Evolutionary conservation across 2,329 filamentous ascomycete species (phyloP).

Genomic region (Epichloe gansuensis): DNA sequence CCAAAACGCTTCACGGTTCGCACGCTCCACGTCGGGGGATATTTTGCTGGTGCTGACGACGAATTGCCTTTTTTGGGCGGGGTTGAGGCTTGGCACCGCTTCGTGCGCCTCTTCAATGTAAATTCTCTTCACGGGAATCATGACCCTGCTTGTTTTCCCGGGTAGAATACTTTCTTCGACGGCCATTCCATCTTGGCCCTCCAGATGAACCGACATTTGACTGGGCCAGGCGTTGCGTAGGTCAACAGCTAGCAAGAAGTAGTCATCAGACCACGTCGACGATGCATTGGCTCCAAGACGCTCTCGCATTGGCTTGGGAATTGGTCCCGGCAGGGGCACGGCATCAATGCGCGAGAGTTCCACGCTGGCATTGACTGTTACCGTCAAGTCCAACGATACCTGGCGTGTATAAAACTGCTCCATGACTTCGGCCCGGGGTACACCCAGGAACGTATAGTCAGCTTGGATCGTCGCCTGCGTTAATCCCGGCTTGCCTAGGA

Average conservation of each 20-base stretch:
- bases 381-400: conserved; percentile 63
- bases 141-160: conserved; percentile 58
- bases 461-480: conserved; percentile 69
- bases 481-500: conserved; percentile 74
- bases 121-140: conserved; percentile 63
- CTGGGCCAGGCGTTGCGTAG: conserved; percentile 84
- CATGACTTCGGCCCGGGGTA: conserved; percentile 50
- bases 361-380: conserved; percentile 86
- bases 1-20: conserved; percentile 78
- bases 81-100: conserved; percentile 67
- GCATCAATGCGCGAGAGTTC: conserved; percentile 73
- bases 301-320: conserved; percentile 49
- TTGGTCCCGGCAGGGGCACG: conserved; percentile 54
- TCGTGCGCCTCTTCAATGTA: conserved; percentile 66
- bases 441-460: conserved; percentile 74
- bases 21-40: conserved; percentile 65
- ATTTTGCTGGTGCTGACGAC: conserved; percentile 73
- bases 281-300: conserved; percentile 23
- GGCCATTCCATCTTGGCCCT: conserved; percentile 34
- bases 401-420: conserved; percentile 75
- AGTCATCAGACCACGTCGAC: conserved; percentile 38
- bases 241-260: conserved; percentile 71
- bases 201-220: conserved; percentile 54
- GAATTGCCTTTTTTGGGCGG: conserved; percentile 77
- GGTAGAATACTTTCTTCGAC: conserved; percentile 48